A percentile compares a stretch with the other conserved stretches of the same genome.
phyloP scores from a whole-genome alignment of 1,139 yeast genomes.

The Casaregolazyma lundiana region DNA sequence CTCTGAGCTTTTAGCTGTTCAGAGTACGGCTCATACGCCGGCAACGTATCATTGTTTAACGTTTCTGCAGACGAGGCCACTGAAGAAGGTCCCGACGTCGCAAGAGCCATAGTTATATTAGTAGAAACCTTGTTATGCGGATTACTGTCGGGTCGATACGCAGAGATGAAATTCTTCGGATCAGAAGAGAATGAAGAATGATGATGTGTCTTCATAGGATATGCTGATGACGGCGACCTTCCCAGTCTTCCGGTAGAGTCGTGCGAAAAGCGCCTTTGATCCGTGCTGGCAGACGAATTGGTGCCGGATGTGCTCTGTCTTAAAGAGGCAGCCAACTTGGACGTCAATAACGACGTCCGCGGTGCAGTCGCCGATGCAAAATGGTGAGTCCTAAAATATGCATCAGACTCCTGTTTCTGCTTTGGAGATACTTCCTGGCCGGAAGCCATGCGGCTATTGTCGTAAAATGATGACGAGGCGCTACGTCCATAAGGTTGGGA shows the following conservation, averaged over 20 bases:
- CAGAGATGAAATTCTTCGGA: slow-evolving; percentile 17
- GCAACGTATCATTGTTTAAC: slow-evolving; percentile 9
- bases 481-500: slow-evolving; percentile 10
- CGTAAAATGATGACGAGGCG: slow-evolving; percentile 4
- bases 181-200: slow-evolving; percentile 17
- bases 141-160: slow-evolving; percentile 1
- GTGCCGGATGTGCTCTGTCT: slow-evolving; percentile 5
- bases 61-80: slow-evolving; percentile 15
- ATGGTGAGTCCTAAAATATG: slow-evolving; percentile 2
- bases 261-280: background rate
- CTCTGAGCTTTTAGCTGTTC: slow-evolving; percentile 12
- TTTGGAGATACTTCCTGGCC: background rate
- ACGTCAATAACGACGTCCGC: slow-evolving; percentile 30
- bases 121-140: slow-evolving; percentile 22
- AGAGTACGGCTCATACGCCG: slow-evolving; percentile 7
- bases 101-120: slow-evolving; percentile 28
- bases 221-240: slow-evolving; percentile 3
- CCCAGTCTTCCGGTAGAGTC: background rate
- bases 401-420: background rate
- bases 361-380: slow-evolving; percentile 12
- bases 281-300: slow-evolving; percentile 3
- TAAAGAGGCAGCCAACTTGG: slow-evolving; percentile 26
- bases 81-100: slow-evolving; percentile 21
- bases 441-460: slow-evolving; percentile 1
- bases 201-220: slow-evolving; percentile 7